phyloP scores from a whole-genome alignment of 2,329 filamentous ascomycete genomes.

The Fusarium luffae region DNA sequence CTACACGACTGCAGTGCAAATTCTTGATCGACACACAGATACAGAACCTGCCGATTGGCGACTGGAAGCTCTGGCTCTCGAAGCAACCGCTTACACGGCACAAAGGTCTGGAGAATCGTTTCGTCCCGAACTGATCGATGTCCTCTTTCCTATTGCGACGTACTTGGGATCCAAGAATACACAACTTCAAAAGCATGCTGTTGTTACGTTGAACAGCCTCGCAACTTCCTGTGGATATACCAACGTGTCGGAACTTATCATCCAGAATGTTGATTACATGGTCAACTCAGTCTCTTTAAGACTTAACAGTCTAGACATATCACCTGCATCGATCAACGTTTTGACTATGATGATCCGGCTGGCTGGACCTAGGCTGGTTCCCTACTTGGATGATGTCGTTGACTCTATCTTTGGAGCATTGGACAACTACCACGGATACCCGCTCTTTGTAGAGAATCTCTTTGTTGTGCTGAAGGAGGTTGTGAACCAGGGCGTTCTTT shows the following conservation, averaged over 20 bases:
- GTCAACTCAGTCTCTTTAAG: slow-evolving; percentile 91
- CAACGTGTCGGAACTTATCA: slow-evolving; percentile 80
- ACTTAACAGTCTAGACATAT: slow-evolving; percentile 91
- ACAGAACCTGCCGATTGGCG: slow-evolving; percentile 71
- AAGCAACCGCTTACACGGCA: slow-evolving; percentile 82
- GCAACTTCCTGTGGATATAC: slow-evolving; percentile 78
- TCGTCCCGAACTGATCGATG: slow-evolving; percentile 86
- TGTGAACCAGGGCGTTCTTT: slow-evolving; percentile 81
- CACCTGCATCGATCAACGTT: slow-evolving; percentile 89
- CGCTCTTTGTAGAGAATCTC: slow-evolving; percentile 82
- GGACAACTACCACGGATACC: slow-evolving; percentile 96
- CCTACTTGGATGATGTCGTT: slow-evolving; percentile 91
- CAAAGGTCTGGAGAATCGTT: slow-evolving; percentile 74
- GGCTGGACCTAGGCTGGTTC: slow-evolving; percentile 82
- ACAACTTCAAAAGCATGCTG: slow-evolving; percentile 80
- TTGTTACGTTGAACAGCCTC: slow-evolving; percentile 84
- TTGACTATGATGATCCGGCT: slow-evolving; percentile 93
- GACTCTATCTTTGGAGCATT: slow-evolving; percentile 90
- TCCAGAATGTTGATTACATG: slow-evolving; percentile 95
- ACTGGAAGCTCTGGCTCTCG: slow-evolving; percentile 80
- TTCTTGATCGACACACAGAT: slow-evolving; percentile 67
- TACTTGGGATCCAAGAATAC: slow-evolving; percentile 78
- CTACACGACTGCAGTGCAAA: slow-evolving; percentile 73
- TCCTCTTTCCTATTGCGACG: slow-evolving; percentile 91
- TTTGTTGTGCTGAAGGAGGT: slow-evolving; percentile 86